Evolutionary conservation across 306 rosid species (phyloP), one percentile per base, ranked within the genome.

Genomic region (Citrullus colocynthis): DNA sequence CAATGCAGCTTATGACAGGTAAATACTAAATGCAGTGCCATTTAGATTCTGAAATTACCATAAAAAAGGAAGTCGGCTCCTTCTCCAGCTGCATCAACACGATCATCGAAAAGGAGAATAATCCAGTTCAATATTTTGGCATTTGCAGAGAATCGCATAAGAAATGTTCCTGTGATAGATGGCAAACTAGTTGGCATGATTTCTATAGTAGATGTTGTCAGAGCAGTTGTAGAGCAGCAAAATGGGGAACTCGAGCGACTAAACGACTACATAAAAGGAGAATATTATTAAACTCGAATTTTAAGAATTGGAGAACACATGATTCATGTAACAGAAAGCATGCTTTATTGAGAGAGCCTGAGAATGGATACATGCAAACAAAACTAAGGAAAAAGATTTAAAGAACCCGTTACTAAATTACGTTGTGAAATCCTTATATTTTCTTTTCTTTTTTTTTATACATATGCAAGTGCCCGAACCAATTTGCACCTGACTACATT

Each of bases 1-100:
- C 99, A 82, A 90, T 95, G 98, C 84, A 85, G 83, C 88, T 95
- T 30, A 95, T 95, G 98, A 85, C 90, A 80, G 95, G 97, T 89
- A 85, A 81, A 52, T 62, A 78, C 6, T 89, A 85, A 81, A 41
- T 57, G 34, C 17, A 37, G 51, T 55, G 11, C 36, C 17, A 64
- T 12, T 55, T 63, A 37, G 58, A 21, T 62, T 74, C 57, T 45
- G 24, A 57, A 18, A 73, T 58, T 78, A 39, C 30, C 72, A 78
- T 21, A 28, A 10, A 80, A 41, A 59, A 42, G 58, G 32, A 76
- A 52, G 63, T 61, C 24, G 3, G 57, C 57, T 70, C 75, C 57
- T 69, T 69, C 56, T 45, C 37, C 57, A 70, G 58, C 75, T 70
- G 75, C 75, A 70, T 24, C 75, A 70, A 67, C 75, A 67, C 75